Evolutionary conservation across 1,284 basidiomycete species (phyloP), one percentile per base, ranked within the genome.

Genomic region (Bjerkandera adusta): DNA sequence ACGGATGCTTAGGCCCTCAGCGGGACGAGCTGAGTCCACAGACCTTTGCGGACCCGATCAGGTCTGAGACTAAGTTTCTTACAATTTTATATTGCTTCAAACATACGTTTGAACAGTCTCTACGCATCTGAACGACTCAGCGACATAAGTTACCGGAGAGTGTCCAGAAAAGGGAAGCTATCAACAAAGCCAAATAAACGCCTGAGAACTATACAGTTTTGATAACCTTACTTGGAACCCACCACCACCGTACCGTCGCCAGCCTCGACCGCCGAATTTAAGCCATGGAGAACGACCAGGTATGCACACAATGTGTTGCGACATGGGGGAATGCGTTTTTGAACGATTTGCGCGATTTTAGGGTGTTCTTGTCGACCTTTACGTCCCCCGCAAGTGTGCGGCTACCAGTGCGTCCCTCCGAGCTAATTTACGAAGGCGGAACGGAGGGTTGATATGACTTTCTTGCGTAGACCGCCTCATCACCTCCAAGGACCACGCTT

Each of bases 321-420:
- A 7, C 3, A 29, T 29, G 20, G 10, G 16, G 27, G 20, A 27
- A 22, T 25, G 20, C 43, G 40, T 36, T 43, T 42, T 47, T 59
- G 50, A 58, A 18, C 34, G 39, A 36, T 52, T 49, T 29, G 34
- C 33, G 35, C 32, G n/a, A 47, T 37, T 40, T 21, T 56, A 97
- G 92, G 95, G 96, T 78, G 81, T 92, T 70, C 95, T 99, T 70
- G 96, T 99, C 68, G 96, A 99, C 82, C 93, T 99, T 73, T 99
- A 99, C 81, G 94, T 99, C 69, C 96, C 96, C 70, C 92, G 96
- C 81, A 98, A 99, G 76, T 99, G 97, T 75, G 83, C 92, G 70
- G 92, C 93, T 53, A 97, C 92, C 61, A 93, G 91, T 94, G 67
- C 67, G 89, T 81, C 35, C 53, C 24, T 21, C 37, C 39, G 10